These are phyloP conservation scores for Cryptosporidium baileyi DNA, from an alignment of 169 alveolate genomes.

Conservation along the genomic window DNA sequence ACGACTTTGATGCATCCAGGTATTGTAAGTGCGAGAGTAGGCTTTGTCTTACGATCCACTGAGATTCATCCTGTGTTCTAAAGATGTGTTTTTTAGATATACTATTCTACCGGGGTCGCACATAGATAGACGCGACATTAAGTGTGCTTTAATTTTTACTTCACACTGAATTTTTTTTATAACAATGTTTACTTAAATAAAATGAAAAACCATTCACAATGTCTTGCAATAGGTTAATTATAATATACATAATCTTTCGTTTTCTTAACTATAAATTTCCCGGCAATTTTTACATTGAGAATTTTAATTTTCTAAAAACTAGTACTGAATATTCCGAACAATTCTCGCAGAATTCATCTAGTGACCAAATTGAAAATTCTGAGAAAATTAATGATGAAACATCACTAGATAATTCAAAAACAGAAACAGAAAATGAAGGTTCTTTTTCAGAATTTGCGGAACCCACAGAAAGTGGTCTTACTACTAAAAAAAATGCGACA, in stretches of 20 bases:
- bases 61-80: slow-evolving; percentile 10
- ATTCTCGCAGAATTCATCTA: too few species aligned
- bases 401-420: not conserved
- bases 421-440: not conserved
- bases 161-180: too few species aligned
- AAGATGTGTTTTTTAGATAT: not conserved
- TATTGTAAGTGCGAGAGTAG: slow-evolving; percentile 59
- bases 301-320: too few species aligned
- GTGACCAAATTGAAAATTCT: not conserved
- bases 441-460: not conserved
- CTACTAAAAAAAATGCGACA: not conserved
- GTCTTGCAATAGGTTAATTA: too few species aligned
- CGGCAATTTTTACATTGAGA: too few species aligned
- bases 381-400: not conserved
- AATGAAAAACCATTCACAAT: too few species aligned
- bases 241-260: too few species aligned
- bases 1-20: slow-evolving; percentile 67
- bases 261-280: too few species aligned
- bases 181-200: too few species aligned
- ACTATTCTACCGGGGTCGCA: not conserved
- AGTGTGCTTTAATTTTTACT: too few species aligned
- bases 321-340: too few species aligned
- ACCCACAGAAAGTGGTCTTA: too few species aligned
- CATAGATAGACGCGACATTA: not conserved
- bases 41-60: slow-evolving; percentile 7